Evolutionary conservation across 495 filamentous ascomycete species (phyloP), one percentile per base, ranked within the genome.

Genomic region (Penicillium bialowiezense): DNA sequence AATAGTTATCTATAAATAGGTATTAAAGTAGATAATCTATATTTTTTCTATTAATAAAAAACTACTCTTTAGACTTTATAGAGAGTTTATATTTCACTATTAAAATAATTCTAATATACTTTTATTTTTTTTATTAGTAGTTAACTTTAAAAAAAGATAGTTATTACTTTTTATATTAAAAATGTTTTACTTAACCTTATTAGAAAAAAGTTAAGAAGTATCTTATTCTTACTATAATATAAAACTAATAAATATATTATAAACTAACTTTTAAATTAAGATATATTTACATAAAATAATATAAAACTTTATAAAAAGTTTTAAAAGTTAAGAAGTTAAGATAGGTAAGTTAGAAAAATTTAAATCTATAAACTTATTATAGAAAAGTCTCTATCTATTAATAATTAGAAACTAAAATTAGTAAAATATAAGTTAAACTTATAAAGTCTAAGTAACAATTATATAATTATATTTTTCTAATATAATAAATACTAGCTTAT

Each of bases 1-100:
- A 45, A 26, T 31, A 49, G 40, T 62, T 41, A 31, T 56, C 26
- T 1, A 34, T 8, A 45, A 63, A 63, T 1, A 60, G 51, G 5
- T 38, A 7, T 24, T 20, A 33, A 43, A 62, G 47, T 40, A 62
- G 50, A 13, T 54, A 50, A 18, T 50, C 52, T 14, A 58, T 55
- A 24, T 62, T 52, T 39, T 51, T 59, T 14, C 34, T 40, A 7
- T 15, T 63, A 12, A 63, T 48, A 6, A 44, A 37, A 19, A 50
- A 62, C 2, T 43, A 35, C 31, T 56, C 50, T 34, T 44, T 39
- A 17, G 54, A 48, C 39, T 57, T 63, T 37, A 38, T 63, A 41
- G 23, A 1, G 0, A 63, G 38, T n/a, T 48, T 31, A 39, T 56
- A 56, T 38, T 59, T 55, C 10, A 33, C 13, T 14, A 23, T 62